Percentiles rank a stretch among this genome's conserved stretches.
These are phyloP conservation scores for Trypanosoma lewisi DNA, from an alignment of 208 protist species.

Conservation along the genomic window DNA sequence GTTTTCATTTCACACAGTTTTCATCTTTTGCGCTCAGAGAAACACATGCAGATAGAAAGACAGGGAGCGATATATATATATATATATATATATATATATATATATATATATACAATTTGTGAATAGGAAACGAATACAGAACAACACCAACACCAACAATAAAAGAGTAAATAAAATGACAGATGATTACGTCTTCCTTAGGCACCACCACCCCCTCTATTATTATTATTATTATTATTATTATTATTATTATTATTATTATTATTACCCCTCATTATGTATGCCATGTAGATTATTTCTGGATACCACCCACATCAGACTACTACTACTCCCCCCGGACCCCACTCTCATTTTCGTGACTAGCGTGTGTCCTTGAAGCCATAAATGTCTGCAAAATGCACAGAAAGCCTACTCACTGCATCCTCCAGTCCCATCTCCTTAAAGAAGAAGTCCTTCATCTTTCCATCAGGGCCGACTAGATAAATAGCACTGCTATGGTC, in stretches of 20 bases:
- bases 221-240: neutral
- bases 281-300: too few species aligned
- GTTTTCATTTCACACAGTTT: too few species aligned
- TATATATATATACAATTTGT: neutral
- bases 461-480: slow-evolving; percentile 78
- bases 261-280: too few species aligned
- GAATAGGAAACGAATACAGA: too few species aligned
- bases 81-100: slow-evolving; percentile 17
- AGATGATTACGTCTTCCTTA: too few species aligned
- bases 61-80: slow-evolving; percentile 9
- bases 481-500: slow-evolving; percentile 88
- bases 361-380: slow-evolving; percentile 62
- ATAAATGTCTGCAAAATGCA: slow-evolving; percentile 74
- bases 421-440: slow-evolving; percentile 77
- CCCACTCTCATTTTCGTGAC: neutral
- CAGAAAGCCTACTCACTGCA: slow-evolving; percentile 50
- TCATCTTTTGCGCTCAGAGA: too few species aligned
- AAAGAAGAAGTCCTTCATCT: slow-evolving; percentile 90
- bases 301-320: too few species aligned
- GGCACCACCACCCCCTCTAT: neutral
- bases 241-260: too few species aligned
- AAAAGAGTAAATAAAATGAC: too few species aligned
- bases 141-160: too few species aligned
- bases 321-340: slow-evolving; percentile 3
- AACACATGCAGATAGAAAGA: neutral